Conservation (phyloP, 75 land plant species). For the Selaginella moellendorffii region DNA sequence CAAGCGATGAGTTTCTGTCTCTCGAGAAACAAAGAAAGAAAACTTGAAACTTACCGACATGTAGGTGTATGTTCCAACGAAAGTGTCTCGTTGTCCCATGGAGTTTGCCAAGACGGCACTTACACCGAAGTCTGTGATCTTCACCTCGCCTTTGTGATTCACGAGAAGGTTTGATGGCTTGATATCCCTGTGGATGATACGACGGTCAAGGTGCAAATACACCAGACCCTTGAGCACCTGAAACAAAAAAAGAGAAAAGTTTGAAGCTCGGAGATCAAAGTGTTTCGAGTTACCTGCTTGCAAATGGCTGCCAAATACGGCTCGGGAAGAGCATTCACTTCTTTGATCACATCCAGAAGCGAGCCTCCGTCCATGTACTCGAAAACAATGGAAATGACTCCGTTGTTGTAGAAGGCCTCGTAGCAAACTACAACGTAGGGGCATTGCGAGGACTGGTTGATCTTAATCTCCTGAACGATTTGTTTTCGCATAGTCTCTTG, state of each 20-base stretch:
- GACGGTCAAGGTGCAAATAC: constrained; percentile 77
- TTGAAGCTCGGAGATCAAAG: too few species aligned
- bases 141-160: constrained; percentile 92
- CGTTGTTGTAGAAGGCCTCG: constrained; percentile 78
- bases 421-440: constrained; percentile 78
- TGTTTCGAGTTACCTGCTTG: constrained; percentile 83
- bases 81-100: constrained; percentile 71
- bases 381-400: constrained; percentile 67
- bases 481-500: constrained; percentile 53
- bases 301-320: constrained; percentile 72
- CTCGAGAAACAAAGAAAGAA: neutral
- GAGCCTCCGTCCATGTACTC: constrained; percentile 99
- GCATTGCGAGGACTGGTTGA: constrained; percentile 63
- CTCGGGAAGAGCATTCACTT: constrained; percentile 57
- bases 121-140: constrained; percentile 96
- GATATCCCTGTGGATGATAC: constrained; percentile 81
- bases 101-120: constrained; percentile 71
- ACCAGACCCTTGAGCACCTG: constrained; percentile 76
- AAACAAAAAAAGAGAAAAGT: too few species aligned
- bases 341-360: constrained; percentile 65
- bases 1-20: constrained; percentile 3
- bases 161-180: constrained; percentile 89
- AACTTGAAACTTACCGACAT: constrained; percentile 71
- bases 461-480: constrained; percentile 78
- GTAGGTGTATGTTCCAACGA: constrained; percentile 81